Evolutionary conservation across 2,329 filamentous ascomycete genomes (phyloP).

Genomic region (Xylaria sp.): DNA sequence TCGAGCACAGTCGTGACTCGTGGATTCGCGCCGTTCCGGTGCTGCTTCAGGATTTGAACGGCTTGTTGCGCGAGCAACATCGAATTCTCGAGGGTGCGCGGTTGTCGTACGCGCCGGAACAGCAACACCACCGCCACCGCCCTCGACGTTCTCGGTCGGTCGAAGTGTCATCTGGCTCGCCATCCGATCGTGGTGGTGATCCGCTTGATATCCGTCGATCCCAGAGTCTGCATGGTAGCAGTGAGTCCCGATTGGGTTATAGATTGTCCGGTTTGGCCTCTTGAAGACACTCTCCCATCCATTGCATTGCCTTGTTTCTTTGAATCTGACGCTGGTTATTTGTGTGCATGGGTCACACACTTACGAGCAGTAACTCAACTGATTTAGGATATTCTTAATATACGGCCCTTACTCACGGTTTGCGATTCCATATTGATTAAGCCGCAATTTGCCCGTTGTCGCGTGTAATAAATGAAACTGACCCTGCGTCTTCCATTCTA

Average conservation of each 20-base stretch:
- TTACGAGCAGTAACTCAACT: neutral
- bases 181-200: slow-evolving; percentile 14
- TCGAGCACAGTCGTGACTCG: slow-evolving; percentile 61
- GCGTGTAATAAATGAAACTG: neutral
- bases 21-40: slow-evolving; percentile 59
- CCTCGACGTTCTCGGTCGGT: slow-evolving; percentile 26
- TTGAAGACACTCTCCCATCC: neutral
- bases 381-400: neutral
- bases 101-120: slow-evolving; percentile 8
- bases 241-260: slow-evolving; percentile 13
- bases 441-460: neutral
- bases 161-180: slow-evolving; percentile 18
- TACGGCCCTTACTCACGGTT: neutral
- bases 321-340: neutral
- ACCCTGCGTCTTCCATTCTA: neutral
- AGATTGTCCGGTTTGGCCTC: slow-evolving; percentile 1
- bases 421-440: neutral
- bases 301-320: neutral
- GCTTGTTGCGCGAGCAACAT: slow-evolving; percentile 46
- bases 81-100: slow-evolving; percentile 45
- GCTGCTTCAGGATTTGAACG: slow-evolving; percentile 58
- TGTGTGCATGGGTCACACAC: too few relatives aligned
- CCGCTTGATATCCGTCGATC: slow-evolving; percentile 27
- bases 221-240: slow-evolving; percentile 23
- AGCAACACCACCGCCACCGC: slow-evolving; percentile 2